phyloP scores from a whole-genome alignment of 345 rosid genomes.

The Carallia brachiata region DNA sequence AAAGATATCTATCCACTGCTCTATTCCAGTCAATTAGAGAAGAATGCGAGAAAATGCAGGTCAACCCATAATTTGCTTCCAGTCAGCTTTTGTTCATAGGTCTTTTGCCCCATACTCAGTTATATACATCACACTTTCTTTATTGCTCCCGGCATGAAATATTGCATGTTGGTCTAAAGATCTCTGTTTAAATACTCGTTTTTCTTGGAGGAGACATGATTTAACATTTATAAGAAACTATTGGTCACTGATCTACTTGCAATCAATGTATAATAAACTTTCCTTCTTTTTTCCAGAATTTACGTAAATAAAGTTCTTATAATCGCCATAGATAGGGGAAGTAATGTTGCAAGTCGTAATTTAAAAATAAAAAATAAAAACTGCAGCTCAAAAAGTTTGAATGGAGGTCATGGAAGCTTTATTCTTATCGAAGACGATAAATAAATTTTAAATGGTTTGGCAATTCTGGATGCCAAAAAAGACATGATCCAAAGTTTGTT shows the following conservation, averaged over 20 bases:
- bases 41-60: conserved; percentile 90
- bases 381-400: background rate
- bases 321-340: no score
- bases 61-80: conserved; percentile 38
- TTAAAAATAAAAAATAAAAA: background rate
- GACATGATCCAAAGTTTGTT: background rate
- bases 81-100: background rate
- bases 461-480: background rate
- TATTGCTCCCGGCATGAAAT: background rate
- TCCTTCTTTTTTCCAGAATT: background rate
- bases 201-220: no score
- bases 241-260: background rate
- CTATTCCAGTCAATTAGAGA: conserved; percentile 92
- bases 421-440: background rate
- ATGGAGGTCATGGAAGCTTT: background rate
- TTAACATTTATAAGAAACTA: no score
- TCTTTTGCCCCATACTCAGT: background rate
- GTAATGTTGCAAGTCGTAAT: background rate
- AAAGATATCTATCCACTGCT: conserved; percentile 79
- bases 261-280: background rate
- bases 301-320: background rate
- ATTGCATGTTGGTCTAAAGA: background rate
- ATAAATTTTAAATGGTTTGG: background rate
- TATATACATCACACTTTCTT: background rate
- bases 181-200: background rate